Evolutionary conservation across 768 basidiomycete genomes (phyloP), one percentile per base, ranked within the genome.

Genomic region (Mycena galericulata): DNA sequence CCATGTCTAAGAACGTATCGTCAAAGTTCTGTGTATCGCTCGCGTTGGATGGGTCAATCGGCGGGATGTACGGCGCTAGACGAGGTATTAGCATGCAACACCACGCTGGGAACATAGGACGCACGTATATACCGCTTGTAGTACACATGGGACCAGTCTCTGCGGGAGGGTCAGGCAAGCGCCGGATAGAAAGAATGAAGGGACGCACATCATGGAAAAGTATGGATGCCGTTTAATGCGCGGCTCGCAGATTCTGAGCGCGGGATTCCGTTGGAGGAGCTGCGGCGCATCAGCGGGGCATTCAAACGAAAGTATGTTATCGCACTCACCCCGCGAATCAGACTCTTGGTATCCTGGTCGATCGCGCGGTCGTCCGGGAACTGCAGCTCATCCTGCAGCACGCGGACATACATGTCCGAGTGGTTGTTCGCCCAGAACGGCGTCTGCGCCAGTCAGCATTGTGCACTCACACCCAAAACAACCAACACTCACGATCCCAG

Each of bases 21-120:
- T 99, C 97, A 79, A 99, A 99, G 81, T 99, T 98, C 79, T 95
- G 94, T 72, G 95, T 97, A 87, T 99, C 98, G 74, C 91, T 90
- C 68, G 96, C 96, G 80, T 97, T 95, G 46, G 89, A 88, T 24
- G 94, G 92, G 77, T 97, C 94, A 76, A 96, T 94, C 32, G 92
- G 92, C 18, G 95, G 95, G 75, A 96, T 95, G 85, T 96, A 96
- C 46, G 95, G 95, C 81, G 96, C 94, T 95, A 72, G 29, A 45
- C 62, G 68, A 7, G 68, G 47, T 38, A 14, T 59, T 49, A 49
- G 61, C 27, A 71, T 22, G 65, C 62, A n/a, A 58, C 71, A 73
- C 11, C 54, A 45, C 1, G 14, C 58, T 32, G 43, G 62, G 26
- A 58, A 68, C n/a, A 14, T 6, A 6, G 34, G 73, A 87, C 86